Percentiles rank a stretch among this genome's conserved stretches.
These are phyloP conservation scores for Sherardia arvensis DNA, from an alignment of 257 asterid species.

Conservation along the genomic window DNA sequence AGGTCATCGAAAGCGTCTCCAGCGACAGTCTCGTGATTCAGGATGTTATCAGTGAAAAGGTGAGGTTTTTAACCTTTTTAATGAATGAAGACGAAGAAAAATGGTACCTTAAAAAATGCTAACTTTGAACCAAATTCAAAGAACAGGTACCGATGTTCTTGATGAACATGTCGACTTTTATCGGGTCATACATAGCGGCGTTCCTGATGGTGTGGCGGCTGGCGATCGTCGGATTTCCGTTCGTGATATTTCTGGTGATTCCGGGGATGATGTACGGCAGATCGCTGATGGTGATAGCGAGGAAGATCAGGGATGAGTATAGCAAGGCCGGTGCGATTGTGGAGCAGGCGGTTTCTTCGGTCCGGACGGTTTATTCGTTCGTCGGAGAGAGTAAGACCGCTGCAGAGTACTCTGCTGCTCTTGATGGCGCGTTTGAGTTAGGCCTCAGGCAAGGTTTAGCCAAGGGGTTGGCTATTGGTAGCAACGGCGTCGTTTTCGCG, in stretches of 20 bases:
- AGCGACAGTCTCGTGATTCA: slow-evolving; percentile 77
- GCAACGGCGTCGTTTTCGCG: slow-evolving; percentile 67
- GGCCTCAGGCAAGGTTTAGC: slow-evolving; percentile 78
- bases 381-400: slow-evolving; percentile 62
- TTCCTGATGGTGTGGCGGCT: slow-evolving; percentile 68
- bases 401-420: slow-evolving; percentile 47
- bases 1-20: slow-evolving; percentile 69
- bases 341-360: slow-evolving; percentile 75
- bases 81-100: too few relatives aligned
- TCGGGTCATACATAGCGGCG: slow-evolving; percentile 53
- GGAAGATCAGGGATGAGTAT: slow-evolving; percentile 59
- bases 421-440: slow-evolving; percentile 57
- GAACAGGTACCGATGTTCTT: slow-evolving; percentile 63
- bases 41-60: slow-evolving; percentile 89
- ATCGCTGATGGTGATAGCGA: slow-evolving; percentile 51
- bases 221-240: slow-evolving; percentile 70
- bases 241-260: slow-evolving; percentile 47
- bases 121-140: neutral
- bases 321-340: slow-evolving; percentile 52
- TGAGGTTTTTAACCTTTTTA: neutral
- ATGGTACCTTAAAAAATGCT: neutral
- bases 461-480: slow-evolving; percentile 87
- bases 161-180: slow-evolving; percentile 61
- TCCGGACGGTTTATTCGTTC: slow-evolving; percentile 79
- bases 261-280: slow-evolving; percentile 89